Evolutionary conservation across 2,329 filamentous ascomycete species (phyloP).

Genomic region (Pseudogymnoascus sp.): DNA sequence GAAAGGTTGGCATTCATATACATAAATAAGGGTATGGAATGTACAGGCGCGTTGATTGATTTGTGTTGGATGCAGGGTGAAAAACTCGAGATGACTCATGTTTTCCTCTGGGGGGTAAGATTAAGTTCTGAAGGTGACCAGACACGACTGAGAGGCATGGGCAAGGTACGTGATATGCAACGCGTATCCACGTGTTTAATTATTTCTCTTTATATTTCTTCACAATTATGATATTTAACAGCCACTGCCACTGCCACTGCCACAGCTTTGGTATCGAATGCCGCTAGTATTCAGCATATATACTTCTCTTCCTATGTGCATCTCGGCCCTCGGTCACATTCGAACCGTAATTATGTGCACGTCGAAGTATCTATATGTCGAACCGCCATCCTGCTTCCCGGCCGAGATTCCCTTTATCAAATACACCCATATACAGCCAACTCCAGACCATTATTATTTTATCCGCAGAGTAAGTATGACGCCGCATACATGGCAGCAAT

Average conservation of each 20-base stretch:
- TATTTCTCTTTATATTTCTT: not conserved
- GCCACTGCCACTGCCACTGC: too few relatives aligned
- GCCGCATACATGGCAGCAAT: conserved; percentile 3
- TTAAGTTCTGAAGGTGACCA: not conserved
- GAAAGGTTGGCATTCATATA: not conserved
- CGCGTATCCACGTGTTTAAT: not conserved
- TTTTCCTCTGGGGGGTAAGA: not conserved
- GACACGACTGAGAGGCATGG: too few relatives aligned
- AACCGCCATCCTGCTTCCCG: not conserved
- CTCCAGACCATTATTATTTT: not conserved
- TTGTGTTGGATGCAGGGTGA: not conserved
- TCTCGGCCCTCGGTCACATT: not conserved
- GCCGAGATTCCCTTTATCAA: not conserved
- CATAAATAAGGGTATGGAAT: not conserved
- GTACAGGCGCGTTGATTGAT: not conserved
- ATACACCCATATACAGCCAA: not conserved
- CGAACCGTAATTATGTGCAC: not conserved
- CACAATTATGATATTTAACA: too few relatives aligned
- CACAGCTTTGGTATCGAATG: not conserved
- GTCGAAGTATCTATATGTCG: not conserved
- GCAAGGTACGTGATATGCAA: too few relatives aligned
- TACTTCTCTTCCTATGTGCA: not conserved
- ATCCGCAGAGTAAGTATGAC: not conserved
- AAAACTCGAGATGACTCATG: not conserved
- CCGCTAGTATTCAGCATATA: conserved; percentile 1